A percentile compares a stretch with the other conserved stretches of the same genome.
These are phyloP conservation scores for Simplicillium aogashimaense DNA, from an alignment of 2,329 filamentous ascomycete genomes.

Conservation along the genomic window DNA sequence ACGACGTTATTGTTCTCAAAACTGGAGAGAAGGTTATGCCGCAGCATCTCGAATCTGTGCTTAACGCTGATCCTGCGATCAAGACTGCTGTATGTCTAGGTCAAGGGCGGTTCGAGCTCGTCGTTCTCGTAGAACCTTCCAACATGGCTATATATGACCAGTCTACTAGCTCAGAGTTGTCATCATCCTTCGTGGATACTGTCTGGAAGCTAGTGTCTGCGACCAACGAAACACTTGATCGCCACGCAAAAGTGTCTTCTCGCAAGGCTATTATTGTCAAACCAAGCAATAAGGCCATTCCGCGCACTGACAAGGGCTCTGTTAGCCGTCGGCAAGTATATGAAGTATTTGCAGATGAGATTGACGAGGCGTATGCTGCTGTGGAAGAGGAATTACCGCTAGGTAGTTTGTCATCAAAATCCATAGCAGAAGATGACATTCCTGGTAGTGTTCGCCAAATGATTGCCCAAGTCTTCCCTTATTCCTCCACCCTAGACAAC, in stretches of 20 bases:
- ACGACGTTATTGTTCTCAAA: conserved; percentile 13
- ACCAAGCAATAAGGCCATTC: conserved; percentile 4
- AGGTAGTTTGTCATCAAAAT: too few species aligned
- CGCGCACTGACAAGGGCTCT: conserved; percentile 11
- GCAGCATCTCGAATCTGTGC: conserved; percentile 6
- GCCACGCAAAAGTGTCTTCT: conserved; percentile 6
- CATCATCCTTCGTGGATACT: neutral
- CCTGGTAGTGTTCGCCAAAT: too few species aligned
- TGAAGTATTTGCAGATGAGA: conserved; percentile 8
- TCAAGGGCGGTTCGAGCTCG: conserved; percentile 7
- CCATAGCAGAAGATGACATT: too few species aligned
- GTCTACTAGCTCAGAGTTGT: neutral
- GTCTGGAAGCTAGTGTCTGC: conserved; percentile 6
- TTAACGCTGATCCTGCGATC: conserved; percentile 4
- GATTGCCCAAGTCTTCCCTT: too few species aligned
- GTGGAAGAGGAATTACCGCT: conserved; percentile 1
- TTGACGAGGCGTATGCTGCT: conserved; percentile 10
- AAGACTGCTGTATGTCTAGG: conserved; percentile 7
- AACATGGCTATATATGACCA: too few species aligned
- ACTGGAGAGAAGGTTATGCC: conserved; percentile 11
- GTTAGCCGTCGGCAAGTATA: conserved; percentile 6
- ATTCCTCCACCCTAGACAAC: conserved; percentile 2
- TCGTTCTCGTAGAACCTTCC: conserved; percentile 8
- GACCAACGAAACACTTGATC: conserved; percentile 5
- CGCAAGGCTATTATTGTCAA: conserved; percentile 8